A percentile compares a stretch with the other conserved stretches of the same genome.
Evolutionary conservation across 1,284 basidiomycete species (phyloP).

Genomic region (Tilletia caries): DNA sequence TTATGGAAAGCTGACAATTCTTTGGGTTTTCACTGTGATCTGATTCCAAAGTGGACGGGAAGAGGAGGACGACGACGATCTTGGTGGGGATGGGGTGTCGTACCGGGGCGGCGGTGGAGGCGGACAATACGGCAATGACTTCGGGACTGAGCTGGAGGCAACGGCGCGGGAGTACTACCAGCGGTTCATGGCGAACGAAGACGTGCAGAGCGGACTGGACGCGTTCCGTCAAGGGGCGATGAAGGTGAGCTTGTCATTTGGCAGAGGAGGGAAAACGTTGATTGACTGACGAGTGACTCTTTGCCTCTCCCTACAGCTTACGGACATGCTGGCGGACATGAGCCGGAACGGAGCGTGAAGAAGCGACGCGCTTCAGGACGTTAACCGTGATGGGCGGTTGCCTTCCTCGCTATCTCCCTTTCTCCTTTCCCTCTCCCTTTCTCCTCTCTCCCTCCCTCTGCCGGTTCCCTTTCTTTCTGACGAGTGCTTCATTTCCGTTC

Average conservation of each 20-base stretch:
- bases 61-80: slow-evolving; percentile 55
- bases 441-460: too few relatives aligned
- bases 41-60: slow-evolving; percentile 64
- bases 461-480: too few relatives aligned
- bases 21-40: too few relatives aligned
- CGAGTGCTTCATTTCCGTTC: background rate
- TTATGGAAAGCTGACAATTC: background rate
- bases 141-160: slow-evolving; percentile 43
- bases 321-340: slow-evolving; percentile 51
- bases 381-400: too few relatives aligned
- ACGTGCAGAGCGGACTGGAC: slow-evolving; percentile 52
- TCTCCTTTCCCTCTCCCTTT: background rate
- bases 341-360: slow-evolving; percentile 48
- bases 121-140: slow-evolving; percentile 35
- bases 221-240: slow-evolving; percentile 48
- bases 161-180: slow-evolving; percentile 50
- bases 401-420: background rate
- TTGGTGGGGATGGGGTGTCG: slow-evolving; percentile 4
- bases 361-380: background rate
- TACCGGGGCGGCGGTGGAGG: slow-evolving; percentile 15
- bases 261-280: background rate
- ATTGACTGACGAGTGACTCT: background rate
- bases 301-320: slow-evolving; percentile 24
- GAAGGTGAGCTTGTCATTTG: slow-evolving; percentile 27
- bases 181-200: slow-evolving; percentile 51